These are phyloP conservation scores for Mucor saturninus DNA, from an alignment of 371 early-diverging fungal species.

Conservation along the genomic window DNA sequence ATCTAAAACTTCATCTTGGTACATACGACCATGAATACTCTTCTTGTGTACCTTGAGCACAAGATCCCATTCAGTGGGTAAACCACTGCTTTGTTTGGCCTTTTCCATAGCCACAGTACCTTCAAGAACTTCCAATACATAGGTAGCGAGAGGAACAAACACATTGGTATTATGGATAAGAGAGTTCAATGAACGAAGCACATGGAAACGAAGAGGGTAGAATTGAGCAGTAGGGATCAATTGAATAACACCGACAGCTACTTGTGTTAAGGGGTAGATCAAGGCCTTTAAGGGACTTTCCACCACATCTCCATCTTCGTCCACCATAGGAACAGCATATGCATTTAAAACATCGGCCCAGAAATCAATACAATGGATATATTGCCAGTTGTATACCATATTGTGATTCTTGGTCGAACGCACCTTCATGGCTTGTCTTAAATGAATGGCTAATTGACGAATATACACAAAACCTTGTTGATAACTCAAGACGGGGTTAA, in stretches of 20 bases:
- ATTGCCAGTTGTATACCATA: conserved; percentile 95
- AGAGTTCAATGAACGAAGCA: conserved; percentile 72
- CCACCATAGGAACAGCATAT: conserved; percentile 52
- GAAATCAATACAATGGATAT: conserved; percentile 84
- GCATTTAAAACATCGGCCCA: conserved; percentile 86
- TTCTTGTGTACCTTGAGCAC: conserved; percentile 78
- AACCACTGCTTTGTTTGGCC: conserved; percentile 69
- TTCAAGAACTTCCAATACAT: conserved; percentile 79
- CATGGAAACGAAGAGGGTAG: conserved; percentile 91
- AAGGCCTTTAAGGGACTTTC: conserved; percentile 73
- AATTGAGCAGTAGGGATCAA: conserved; percentile 87
- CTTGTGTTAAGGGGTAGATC: conserved; percentile 91
- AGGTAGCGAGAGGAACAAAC: conserved; percentile 86
- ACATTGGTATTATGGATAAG: conserved; percentile 71
- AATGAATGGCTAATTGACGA: conserved; percentile 88
- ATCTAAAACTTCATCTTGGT: conserved; percentile 80
- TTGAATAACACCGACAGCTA: conserved; percentile 79
- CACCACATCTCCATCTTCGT: conserved; percentile 45
- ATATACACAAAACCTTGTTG: conserved; percentile 92
- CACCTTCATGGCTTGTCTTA: conserved; percentile 83
- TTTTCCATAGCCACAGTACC: conserved; percentile 59
- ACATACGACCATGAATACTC: conserved; percentile 81
- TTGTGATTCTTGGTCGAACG: conserved; percentile 85
- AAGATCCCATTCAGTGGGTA: conserved; percentile 80
- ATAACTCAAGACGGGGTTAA: conserved; percentile 79